Evolutionary conservation across 129 eudicot genomes (phyloP).

Genomic region (Cynara cardunculus): DNA sequence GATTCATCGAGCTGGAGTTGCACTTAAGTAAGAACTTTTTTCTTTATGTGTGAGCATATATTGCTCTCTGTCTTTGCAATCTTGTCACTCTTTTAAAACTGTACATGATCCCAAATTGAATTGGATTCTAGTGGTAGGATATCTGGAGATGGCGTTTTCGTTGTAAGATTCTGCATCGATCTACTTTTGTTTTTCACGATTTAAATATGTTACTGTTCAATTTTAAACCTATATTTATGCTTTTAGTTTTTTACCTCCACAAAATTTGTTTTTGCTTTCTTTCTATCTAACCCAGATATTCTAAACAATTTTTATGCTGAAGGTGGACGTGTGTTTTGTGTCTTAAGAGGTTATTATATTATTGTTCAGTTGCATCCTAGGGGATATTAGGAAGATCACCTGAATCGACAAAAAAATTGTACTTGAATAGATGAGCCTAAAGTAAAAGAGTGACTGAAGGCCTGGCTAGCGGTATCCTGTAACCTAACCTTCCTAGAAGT

Average conservation of each 20-base stretch:
- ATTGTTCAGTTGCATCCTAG: not conserved
- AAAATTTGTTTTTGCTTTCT: too few relatives aligned
- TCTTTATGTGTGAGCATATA: not conserved
- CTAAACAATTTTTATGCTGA: too few relatives aligned
- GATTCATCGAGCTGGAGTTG: slow-evolving; percentile 78
- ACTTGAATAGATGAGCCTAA: not conserved
- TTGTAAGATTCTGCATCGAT: not conserved
- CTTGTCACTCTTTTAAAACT: not conserved
- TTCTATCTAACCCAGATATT: too few relatives aligned
- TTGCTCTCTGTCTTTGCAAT: not conserved
- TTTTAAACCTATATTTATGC: not conserved
- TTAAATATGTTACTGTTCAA: not conserved
- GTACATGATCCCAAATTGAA: not conserved
- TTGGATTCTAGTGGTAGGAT: not conserved
- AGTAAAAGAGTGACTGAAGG: too few relatives aligned
- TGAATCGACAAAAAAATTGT: not conserved
- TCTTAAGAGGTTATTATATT: not conserved
- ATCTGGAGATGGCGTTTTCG: not conserved
- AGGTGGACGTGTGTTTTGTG: not conserved
- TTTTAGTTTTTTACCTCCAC: too few relatives aligned
- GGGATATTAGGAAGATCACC: not conserved
- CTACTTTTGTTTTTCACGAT: not conserved
- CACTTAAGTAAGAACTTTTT: slow-evolving; percentile 43
- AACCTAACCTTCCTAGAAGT: not conserved
- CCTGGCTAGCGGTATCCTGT: too few relatives aligned